Base-by-base conservation (phyloP, 2,329 filamentous ascomycete genomes). In the Ophiostoma triangulosporum region DNA sequence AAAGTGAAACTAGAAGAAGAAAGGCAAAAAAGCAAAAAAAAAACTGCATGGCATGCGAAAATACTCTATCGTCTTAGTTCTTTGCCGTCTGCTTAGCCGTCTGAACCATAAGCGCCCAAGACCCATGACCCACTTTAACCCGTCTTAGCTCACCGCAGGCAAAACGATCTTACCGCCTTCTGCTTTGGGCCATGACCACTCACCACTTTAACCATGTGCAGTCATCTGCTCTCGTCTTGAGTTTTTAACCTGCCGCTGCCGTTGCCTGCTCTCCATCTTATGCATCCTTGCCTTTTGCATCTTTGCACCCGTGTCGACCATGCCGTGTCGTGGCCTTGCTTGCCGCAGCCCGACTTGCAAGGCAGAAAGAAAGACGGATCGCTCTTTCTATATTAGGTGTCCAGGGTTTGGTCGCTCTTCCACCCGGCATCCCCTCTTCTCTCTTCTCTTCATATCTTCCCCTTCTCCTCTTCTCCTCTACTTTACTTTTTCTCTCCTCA, bases 71-170 rank as follows among this genome's bases (percentile, higher is more conserved):
- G n/a, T n/a, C n/a, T n/a, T n/a, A n/a, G n/a, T n/a, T n/a, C n/a
- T n/a, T n/a, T n/a, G n/a, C n/a, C n/a, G n/a, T n/a, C n/a, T n/a
- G n/a, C n/a, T n/a, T n/a, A n/a, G n/a, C n/a, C n/a, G n/a, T 43
- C 38, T 43, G 38, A 24, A 43, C 38, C 20, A 24, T 12, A 43
- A 20, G 24, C 7, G 24, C 5, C 6, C 43, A 24, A 29, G 24
- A 15, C 5, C 6, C 43, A 24, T 22, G 43, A 24, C 48, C 52
- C 52, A 54, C 52, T 51, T 35, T 50, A 15, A 11, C 48, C 48
- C 48, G 48, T 54, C 48, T 36, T 54, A 54, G 52, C 38, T 43
- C 31, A 27, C 48, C 31, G 20, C 43, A 22, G 43, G 43, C 43
- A 46, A 31, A 46, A 29, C 33, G 45, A 43, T 24, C 27, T 49